Base-by-base conservation (phyloP, 2,329 filamentous ascomycete genomes). In the Bipolaris cookei region DNA sequence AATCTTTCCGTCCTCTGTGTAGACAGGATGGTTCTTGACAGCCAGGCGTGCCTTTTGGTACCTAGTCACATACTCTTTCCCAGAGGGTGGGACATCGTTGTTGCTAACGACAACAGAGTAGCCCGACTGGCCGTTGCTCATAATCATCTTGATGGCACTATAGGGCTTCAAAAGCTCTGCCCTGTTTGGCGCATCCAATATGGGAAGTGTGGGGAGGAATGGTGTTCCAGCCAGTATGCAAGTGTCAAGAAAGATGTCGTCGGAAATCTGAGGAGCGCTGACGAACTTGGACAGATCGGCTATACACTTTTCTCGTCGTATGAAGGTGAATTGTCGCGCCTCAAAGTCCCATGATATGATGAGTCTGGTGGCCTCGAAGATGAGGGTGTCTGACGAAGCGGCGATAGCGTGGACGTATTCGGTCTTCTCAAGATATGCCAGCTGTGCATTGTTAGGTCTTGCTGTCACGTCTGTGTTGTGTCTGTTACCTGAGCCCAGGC, bases 21-120 rank as follows among this genome's bases (percentile, higher is more conserved):
- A 87, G 69, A 93, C 87, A 38, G 96, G 88, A 75, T 94, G 93
- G 76, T 98, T 94, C 69, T 92, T 90, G 47, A 97, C 86, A 1
- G 88, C 89, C 84, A 96, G 88, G 61, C 89, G 88, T 20, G 92
- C 92, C 75, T 91, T 93, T 72, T 89, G 90, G 74, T 92, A 99
- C 70, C 90, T 91, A 73, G 94, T 90, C 30, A 91, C 81, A 83
- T 96, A 99, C 49, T 89, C 84, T 14, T 88, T 81, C 39, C 91
- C 87, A 47, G 86, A 82, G 64, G 89, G 85, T 10, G 92, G 82
- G 48, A 96, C 88, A 56, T 97, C 92, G 69, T 90, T 88, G 71
- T 91, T 93, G 48, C 88, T 88, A 51, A 87, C 83, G 71, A 92
- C 96, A 3, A 92, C 86, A 10, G 84, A 84, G 13, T 89, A 85